Conservation (phyloP, 805 yeast genomes). For the Isabelozyma rhagii region DNA sequence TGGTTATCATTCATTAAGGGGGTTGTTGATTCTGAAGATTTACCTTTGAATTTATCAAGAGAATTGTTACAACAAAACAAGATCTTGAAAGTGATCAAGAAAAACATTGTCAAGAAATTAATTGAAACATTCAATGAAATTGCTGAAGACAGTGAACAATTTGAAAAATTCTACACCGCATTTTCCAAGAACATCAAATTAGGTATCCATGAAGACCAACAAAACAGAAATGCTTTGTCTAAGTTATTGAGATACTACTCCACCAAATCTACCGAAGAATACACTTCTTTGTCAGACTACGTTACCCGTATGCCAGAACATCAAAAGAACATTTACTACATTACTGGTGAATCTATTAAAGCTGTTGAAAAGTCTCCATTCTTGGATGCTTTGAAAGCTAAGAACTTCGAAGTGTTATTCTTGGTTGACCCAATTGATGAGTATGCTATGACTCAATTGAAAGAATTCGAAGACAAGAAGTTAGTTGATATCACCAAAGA, state of each 20-base stretch:
- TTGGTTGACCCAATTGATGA: constrained; percentile 99
- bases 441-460: constrained; percentile 98
- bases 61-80: constrained; percentile 99
- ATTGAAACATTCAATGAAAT: constrained; percentile 99
- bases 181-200: constrained; percentile 97
- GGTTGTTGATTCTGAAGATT: constrained; percentile 99
- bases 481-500: constrained; percentile 98
- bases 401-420: constrained; percentile 97
- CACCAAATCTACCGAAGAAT: constrained; percentile 91
- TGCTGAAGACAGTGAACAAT: constrained; percentile 98
- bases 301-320: constrained; percentile 99
- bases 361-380: constrained; percentile 99
- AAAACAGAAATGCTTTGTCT: constrained; percentile 94
- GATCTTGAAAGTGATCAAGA: constrained; percentile 98
- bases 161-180: constrained; percentile 96
- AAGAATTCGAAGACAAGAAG: constrained; percentile 99
- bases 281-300: constrained; percentile 93
- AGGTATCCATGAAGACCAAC: constrained; percentile 98
- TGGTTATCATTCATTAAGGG: constrained; percentile 98
- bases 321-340: constrained; percentile 98
- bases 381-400: constrained; percentile 97
- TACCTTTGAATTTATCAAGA: constrained; percentile 99
- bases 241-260: constrained; percentile 96
- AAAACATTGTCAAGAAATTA: constrained; percentile 97
- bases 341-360: constrained; percentile 98